Conservation (phyloP, 495 filamentous ascomycete genomes). For the Chaetomium fimeti region DNA sequence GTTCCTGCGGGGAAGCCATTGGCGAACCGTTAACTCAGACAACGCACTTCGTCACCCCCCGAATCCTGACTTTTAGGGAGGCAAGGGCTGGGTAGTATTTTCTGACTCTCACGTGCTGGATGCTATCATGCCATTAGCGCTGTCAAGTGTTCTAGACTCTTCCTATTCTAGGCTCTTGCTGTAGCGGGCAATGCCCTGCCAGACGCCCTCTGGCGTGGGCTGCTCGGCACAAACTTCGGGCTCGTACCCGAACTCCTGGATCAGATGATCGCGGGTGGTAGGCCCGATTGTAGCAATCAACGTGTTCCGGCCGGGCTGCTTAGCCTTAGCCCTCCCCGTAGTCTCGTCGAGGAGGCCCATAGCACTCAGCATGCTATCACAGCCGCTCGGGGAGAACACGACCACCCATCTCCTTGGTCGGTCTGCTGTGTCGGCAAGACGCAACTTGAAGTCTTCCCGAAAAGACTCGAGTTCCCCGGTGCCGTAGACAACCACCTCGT, state of each 20-base stretch:
- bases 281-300: conserved; percentile 88
- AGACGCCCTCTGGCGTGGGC: conserved; percentile 83
- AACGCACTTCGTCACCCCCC: neutral
- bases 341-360: conserved; percentile 57
- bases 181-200: conserved; percentile 61
- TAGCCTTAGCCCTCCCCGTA: conserved; percentile 45
- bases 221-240: conserved; percentile 79
- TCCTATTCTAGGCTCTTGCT: conserved; percentile 15
- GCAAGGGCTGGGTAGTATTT: neutral
- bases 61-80: neutral
- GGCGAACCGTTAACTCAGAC: conserved; percentile 1
- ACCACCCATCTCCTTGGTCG: conserved; percentile 69
- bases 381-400: conserved; percentile 90
- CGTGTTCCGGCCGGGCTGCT: conserved; percentile 38
- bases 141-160: conserved; percentile 1
- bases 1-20: conserved; percentile 3
- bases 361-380: conserved; percentile 71
- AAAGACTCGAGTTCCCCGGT: conserved; percentile 79
- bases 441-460: conserved; percentile 56
- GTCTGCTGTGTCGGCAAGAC: conserved; percentile 44
- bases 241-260: conserved; percentile 62
- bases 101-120: neutral
- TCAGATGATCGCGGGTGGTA: conserved; percentile 78
- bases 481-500: conserved; percentile 81
- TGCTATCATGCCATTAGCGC: neutral